Evolutionary conservation across 306 rosid species (phyloP).

Genomic region (Ziziphus jujuba): DNA sequence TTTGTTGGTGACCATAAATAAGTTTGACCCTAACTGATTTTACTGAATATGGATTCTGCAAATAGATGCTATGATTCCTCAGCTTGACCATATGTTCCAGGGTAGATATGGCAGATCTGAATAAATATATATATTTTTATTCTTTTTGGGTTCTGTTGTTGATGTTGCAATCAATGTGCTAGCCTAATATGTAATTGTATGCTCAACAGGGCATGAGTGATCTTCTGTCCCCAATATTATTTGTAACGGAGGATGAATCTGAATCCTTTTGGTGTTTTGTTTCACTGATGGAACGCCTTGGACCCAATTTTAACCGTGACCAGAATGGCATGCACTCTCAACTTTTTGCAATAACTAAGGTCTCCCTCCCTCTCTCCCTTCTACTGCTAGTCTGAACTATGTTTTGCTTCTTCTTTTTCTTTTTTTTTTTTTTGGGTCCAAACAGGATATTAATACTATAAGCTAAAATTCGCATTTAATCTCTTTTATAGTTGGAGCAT

Average conservation of each 20-base stretch:
- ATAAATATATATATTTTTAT: too few species aligned
- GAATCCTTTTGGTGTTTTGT: slow-evolving; percentile 99
- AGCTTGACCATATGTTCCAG: background rate
- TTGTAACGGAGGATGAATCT: slow-evolving; percentile 81
- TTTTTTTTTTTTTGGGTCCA: too few species aligned
- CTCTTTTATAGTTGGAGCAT: too few species aligned
- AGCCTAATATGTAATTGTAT: slow-evolving; percentile 20
- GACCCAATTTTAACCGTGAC: slow-evolving; percentile 98
- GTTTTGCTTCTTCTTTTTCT: background rate
- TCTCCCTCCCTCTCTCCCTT: slow-evolving; percentile 30
- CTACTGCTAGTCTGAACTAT: slow-evolving; percentile 8
- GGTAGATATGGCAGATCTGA: background rate
- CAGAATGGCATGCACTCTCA: slow-evolving; percentile 99
- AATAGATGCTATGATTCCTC: background rate
- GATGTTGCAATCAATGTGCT: background rate
- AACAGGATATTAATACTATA: too few species aligned
- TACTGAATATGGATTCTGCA: background rate
- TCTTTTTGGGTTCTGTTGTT: background rate
- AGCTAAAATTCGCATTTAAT: too few species aligned
- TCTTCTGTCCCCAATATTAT: slow-evolving; percentile 90
- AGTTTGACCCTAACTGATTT: too few species aligned
- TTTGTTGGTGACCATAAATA: too few species aligned
- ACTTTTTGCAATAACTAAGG: slow-evolving; percentile 98
- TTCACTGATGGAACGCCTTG: slow-evolving; percentile 89
- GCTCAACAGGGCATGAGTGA: slow-evolving; percentile 91